Conservation (phyloP, 2,329 filamentous ascomycete genomes). For the Colletotrichum costaricense region DNA sequence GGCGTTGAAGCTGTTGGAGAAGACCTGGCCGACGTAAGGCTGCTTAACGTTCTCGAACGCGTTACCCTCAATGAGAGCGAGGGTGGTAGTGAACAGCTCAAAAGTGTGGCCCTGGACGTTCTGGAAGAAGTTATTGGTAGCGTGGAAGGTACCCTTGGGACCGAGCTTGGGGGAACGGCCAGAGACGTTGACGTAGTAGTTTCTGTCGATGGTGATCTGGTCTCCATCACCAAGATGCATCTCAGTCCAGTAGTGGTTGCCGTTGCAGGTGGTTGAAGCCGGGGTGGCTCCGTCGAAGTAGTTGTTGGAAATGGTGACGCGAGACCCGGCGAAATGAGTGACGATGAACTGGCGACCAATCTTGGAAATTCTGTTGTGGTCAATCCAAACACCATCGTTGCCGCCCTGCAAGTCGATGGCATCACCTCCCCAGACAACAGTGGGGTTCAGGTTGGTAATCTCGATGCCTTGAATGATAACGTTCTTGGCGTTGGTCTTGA, state of each 20-base stretch:
- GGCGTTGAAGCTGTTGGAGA: slow-evolving; percentile 39
- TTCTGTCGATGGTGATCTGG: slow-evolving; percentile 50
- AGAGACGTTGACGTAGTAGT: slow-evolving; percentile 43
- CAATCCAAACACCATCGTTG: slow-evolving; percentile 47
- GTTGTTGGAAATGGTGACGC: slow-evolving; percentile 51
- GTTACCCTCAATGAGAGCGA: slow-evolving; percentile 42
- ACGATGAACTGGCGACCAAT: slow-evolving; percentile 54
- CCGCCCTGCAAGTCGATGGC: slow-evolving; percentile 41
- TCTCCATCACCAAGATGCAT: slow-evolving; percentile 45
- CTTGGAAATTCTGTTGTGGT: slow-evolving; percentile 52
- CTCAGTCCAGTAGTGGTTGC: slow-evolving; percentile 47
- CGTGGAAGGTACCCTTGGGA: slow-evolving; percentile 39
- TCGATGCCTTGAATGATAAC: slow-evolving; percentile 63
- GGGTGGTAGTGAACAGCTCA: slow-evolving; percentile 57
- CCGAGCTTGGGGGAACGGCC: slow-evolving; percentile 47
- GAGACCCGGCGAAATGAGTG: slow-evolving; percentile 46
- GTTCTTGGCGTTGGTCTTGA: slow-evolving; percentile 56
- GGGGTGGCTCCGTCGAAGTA: slow-evolving; percentile 51
- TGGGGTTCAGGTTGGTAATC: slow-evolving; percentile 56
- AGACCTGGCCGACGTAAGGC: slow-evolving; percentile 46
- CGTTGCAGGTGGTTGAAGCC: slow-evolving; percentile 45
- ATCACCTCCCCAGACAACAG: slow-evolving; percentile 52
- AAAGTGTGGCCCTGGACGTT: slow-evolving; percentile 56
- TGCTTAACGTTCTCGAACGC: slow-evolving; percentile 40
- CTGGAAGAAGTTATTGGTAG: slow-evolving; percentile 43